Evolutionary conservation across 257 asterid species (phyloP), one percentile per base, ranked within the genome.

Genomic region (Mentha longifolia): DNA sequence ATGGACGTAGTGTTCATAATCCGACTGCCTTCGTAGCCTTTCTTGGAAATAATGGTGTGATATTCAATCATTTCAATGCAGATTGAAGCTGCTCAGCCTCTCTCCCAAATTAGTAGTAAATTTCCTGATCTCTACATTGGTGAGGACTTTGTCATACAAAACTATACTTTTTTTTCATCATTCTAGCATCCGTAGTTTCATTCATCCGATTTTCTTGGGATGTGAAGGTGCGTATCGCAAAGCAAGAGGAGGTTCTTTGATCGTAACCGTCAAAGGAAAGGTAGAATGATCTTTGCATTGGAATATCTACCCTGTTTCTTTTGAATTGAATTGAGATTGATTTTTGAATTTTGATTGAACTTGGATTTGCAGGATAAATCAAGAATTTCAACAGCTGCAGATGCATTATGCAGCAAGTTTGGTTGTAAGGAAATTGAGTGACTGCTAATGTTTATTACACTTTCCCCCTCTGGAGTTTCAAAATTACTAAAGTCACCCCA

Each of bases 21-120:
- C 39, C 13, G 62, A 28, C 63, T 28, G 19, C 41, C 31, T 28
- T 28, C 3, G 31, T 28, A 28, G 31, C 20, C 39, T 20, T 28
- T 9, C 70, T 46, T 60, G 9, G 54, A 19, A 10, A 63, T 16
- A 60, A 49, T 16, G 50, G 28, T 52, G 11, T 3, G 20, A 17
- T 61, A 9, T 50, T 35, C 50, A 42, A 50, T 70, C 42, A 42
- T 43, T 56, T 68, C 37, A 42, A 39, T 80, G 81, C 86, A 90
- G 98, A 87, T 88, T 43, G 92, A 92, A 77, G 78, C 72, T 45
- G 94, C 92, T 83, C 92, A 86, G 74, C 91, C 96, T 45, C 82
- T 92, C 41, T 81, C 95, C 25, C 83, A 83, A 73, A 83, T 88
- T 49, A 39, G 82, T 72, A 77, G 78, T 31, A 84, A 83, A 68